Conservation (phyloP, 2,329 filamentous ascomycete species). For the Zymoseptoria brevis region DNA sequence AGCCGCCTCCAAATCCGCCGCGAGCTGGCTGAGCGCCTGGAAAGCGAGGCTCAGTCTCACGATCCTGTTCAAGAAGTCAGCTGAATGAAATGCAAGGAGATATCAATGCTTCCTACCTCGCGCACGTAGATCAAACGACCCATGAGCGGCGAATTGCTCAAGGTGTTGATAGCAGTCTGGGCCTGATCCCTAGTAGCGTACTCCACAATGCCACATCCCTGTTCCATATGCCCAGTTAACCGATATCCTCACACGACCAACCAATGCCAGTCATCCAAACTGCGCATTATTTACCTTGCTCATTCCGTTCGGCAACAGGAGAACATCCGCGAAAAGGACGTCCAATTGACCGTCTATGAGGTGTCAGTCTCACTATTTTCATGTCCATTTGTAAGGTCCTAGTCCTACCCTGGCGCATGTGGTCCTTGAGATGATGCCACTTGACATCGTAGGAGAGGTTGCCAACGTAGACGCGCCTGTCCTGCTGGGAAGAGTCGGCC, state of each 20-base stretch:
- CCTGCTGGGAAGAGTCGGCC: slow-evolving; percentile 91
- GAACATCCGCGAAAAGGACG: slow-evolving; percentile 98
- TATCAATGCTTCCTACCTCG: slow-evolving; percentile 57
- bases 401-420: slow-evolving; percentile 90
- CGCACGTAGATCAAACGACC: slow-evolving; percentile 96
- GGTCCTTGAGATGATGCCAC: slow-evolving; percentile 99
- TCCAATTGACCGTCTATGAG: slow-evolving; percentile 67
- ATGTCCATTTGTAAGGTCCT: slow-evolving; percentile 2
- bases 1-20: slow-evolving; percentile 52
- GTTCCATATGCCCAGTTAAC: slow-evolving; percentile 93
- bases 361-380: not conserved
- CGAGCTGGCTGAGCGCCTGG: slow-evolving; percentile 43
- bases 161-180: slow-evolving; percentile 90
- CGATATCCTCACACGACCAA: slow-evolving; percentile 68
- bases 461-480: slow-evolving; percentile 98
- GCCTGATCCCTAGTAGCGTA: slow-evolving; percentile 99
- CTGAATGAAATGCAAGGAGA: not conserved
- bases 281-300: slow-evolving; percentile 86
- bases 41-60: slow-evolving; percentile 83
- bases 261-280: slow-evolving; percentile 76
- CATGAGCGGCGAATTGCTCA: slow-evolving; percentile 99
- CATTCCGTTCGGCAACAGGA: slow-evolving; percentile 99
- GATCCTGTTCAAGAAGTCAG: slow-evolving; percentile 56
- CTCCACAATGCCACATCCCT: slow-evolving; percentile 99
- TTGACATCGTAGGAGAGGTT: slow-evolving; percentile 99